phyloP scores from a whole-genome alignment of 805 yeast genomes.

The Hermanozyma aechmeae region DNA sequence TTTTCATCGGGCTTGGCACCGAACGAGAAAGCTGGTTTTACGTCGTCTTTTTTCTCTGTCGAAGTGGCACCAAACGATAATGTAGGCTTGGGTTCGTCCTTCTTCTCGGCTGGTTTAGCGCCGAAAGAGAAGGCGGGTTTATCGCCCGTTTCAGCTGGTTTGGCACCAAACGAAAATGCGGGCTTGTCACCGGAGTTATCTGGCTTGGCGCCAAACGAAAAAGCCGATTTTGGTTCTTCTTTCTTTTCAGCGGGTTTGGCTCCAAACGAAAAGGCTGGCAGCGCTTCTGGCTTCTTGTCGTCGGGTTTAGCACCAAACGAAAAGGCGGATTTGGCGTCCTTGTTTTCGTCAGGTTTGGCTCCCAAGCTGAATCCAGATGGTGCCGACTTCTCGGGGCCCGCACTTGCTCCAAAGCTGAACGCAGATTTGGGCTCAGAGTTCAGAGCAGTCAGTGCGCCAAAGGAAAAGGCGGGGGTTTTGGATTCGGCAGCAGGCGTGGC shows the following conservation, averaged over 20 bases:
- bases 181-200: slow-evolving; percentile 9
- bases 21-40: slow-evolving; percentile 9
- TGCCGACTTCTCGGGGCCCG: slow-evolving; percentile 10
- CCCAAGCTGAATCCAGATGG: slow-evolving; percentile 4
- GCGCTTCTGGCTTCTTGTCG: slow-evolving; percentile 2
- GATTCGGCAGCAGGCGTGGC: neutral
- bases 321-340: slow-evolving; percentile 8
- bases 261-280: slow-evolving; percentile 14
- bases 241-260: slow-evolving; percentile 14
- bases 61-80: slow-evolving; percentile 3
- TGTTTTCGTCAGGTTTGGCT: too few relatives aligned
- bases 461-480: slow-evolving; percentile 8
- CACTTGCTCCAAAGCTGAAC: slow-evolving; percentile 1
- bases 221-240: neutral
- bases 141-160: slow-evolving; percentile 8
- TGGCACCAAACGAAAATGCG: slow-evolving; percentile 12
- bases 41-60: slow-evolving; percentile 5
- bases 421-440: slow-evolving; percentile 5
- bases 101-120: slow-evolving; percentile 2
- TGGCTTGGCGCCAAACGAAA: slow-evolving; percentile 1
- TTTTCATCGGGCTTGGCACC: slow-evolving; percentile 11
- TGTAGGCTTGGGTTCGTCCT: slow-evolving; percentile 1
- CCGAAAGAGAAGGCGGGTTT: slow-evolving; percentile 1
- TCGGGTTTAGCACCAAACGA: neutral
- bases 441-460: slow-evolving; percentile 16